Evolutionary conservation across 2,329 filamentous ascomycete genomes (phyloP), one percentile per base, ranked within the genome.

Genomic region (Trichothecium roseum): DNA sequence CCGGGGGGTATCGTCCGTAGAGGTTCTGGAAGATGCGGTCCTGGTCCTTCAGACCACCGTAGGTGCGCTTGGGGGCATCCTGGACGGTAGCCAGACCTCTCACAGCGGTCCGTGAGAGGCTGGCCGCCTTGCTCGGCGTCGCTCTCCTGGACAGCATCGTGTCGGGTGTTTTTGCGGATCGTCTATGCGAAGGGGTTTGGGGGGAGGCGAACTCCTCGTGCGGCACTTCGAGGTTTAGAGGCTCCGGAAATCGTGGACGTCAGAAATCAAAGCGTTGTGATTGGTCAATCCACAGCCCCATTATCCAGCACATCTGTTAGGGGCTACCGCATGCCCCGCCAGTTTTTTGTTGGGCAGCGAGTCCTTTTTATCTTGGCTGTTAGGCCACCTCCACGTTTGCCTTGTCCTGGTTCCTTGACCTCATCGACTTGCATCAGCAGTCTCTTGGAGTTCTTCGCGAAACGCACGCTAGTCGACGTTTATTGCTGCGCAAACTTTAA

Each of bases 21-120:
- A 98, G 74, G 67, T 98, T 98, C 69, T 94, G 88, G 68, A 98
- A 98, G 64, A 98, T 98, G 53, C 91, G 81, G 67, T 98, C 91
- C 68, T 96, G 87, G 60, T 98, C 91, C 66, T 78, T 84, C 50
- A 98, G 74, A 39, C 86, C 87, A 52, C 91, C 87, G 62, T 93
- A 84, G 46, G 74, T 72, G 48, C 74, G 78, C 60, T 82, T 80
- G 35, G 80, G 71, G 43, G 74, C 71, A 62, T 88, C 83, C 59
- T 84, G 79, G 48, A 87, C 82, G 42, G 84, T 86, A 53, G 84
- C 84, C 64, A 95, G 82, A 48, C 73, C 72, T 59, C 89, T 80
- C 47, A 64, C 61, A 52, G 60, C 54, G 45, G 60, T 59, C 50
- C 59, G 57, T 51, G 64, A 63, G 50, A 60, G 54, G 44, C 44